Conservation (phyloP, 2,329 filamentous ascomycete genomes). For the Trichothecium roseum region DNA sequence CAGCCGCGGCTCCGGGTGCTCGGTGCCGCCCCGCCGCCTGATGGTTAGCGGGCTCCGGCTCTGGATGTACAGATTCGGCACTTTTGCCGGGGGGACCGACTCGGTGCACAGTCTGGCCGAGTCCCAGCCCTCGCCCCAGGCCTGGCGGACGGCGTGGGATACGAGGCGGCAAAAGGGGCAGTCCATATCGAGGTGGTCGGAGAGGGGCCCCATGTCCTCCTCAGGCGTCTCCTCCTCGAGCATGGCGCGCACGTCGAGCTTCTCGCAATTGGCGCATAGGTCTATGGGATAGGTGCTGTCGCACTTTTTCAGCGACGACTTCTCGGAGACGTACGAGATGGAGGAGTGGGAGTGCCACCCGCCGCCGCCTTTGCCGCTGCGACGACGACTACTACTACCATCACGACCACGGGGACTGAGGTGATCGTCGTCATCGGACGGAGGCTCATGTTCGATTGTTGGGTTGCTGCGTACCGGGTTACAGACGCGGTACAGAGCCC, state of each 20-base stretch:
- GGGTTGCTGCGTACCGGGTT: too few species aligned
- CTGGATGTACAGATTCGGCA: constrained; percentile 4
- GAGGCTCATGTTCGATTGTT: too few species aligned
- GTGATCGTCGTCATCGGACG: too few species aligned
- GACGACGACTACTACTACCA: too few species aligned
- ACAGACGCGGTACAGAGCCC: too few species aligned
- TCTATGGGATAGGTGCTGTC: neutral
- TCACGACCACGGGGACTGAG: too few species aligned
- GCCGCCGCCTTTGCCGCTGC: too few species aligned
- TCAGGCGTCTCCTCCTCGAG: constrained; percentile 3
- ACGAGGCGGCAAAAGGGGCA: constrained; percentile 5
- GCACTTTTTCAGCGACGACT: too few species aligned
- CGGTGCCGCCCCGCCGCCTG: neutral
- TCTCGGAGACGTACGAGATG: too few species aligned
- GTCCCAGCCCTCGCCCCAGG: constrained; percentile 3
- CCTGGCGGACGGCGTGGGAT: neutral
- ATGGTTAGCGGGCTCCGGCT: constrained; percentile 4
- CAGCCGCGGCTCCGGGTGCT: constrained; percentile 4
- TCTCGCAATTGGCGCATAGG: constrained; percentile 4
- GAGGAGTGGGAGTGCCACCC: too few species aligned
- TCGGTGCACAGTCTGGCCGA: constrained; percentile 2
- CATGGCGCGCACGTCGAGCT: constrained; percentile 4
- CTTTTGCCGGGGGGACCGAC: neutral
- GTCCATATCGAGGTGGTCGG: neutral
- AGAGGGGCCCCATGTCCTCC: constrained; percentile 2